phyloP scores from a whole-genome alignment of 768 basidiomycete species.

The Agaricus bisporus region DNA sequence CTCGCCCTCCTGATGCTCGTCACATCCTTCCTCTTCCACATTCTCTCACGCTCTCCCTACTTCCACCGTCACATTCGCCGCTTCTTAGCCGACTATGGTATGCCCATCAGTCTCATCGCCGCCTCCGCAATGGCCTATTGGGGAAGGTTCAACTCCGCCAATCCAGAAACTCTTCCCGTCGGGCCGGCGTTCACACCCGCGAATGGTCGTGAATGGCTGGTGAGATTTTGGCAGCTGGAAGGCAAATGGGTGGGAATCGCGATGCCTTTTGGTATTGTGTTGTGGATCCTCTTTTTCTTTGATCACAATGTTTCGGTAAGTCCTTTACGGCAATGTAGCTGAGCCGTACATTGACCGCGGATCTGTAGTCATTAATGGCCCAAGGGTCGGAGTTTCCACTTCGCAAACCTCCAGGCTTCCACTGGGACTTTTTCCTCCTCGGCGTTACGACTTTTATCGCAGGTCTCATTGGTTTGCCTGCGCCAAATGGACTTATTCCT shows the following conservation, averaged over 20 bases:
- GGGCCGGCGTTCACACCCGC: conserved; percentile 66
- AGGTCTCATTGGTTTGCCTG: conserved; percentile 79
- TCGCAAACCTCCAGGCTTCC: conserved; percentile 84
- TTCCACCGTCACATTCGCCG: conserved; percentile 72
- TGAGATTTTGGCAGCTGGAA: conserved; percentile 83
- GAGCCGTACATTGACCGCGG: background rate
- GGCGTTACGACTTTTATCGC: conserved; percentile 88
- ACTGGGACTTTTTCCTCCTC: conserved; percentile 86
- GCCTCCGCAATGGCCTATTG: conserved; percentile 79
- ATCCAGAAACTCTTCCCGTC: conserved; percentile 63
- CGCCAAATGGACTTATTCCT: conserved; percentile 80
- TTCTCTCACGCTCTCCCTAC: conserved; percentile 52
- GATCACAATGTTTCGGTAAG: conserved; percentile 90
- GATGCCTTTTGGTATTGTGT: conserved; percentile 79
- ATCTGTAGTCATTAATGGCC: conserved; percentile 77
- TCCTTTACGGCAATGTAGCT: background rate
- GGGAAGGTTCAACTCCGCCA: conserved; percentile 63
- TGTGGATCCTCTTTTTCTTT: conserved; percentile 93
- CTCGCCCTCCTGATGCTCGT: conserved; percentile 76
- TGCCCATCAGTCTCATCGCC: conserved; percentile 81
- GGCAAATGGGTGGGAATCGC: conserved; percentile 88
- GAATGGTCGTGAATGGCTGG: conserved; percentile 73
- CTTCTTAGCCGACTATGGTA: conserved; percentile 83
- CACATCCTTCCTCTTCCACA: conserved; percentile 67
- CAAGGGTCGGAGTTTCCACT: conserved; percentile 87